Evolutionary conservation across 768 basidiomycete species (phyloP).

Genomic region (Amyloporia xantha): DNA sequence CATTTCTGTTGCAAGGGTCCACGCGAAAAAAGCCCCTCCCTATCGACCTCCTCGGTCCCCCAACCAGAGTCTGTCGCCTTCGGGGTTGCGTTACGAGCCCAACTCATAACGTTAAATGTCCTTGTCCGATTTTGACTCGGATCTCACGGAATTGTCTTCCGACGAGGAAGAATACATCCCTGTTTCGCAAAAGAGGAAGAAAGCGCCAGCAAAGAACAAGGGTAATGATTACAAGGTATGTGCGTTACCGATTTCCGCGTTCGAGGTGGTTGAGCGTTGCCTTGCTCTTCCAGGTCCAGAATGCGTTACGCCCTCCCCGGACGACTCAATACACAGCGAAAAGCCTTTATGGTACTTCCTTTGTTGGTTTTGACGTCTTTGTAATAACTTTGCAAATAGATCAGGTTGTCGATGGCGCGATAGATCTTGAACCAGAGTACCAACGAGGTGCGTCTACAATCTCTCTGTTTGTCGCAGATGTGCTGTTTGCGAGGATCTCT

Average conservation of each 20-base stretch:
- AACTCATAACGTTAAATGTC: neutral
- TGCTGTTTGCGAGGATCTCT: no score
- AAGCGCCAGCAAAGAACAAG: slow-evolving; percentile 21
- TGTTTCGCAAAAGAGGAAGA: slow-evolving; percentile 17
- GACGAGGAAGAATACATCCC: slow-evolving; percentile 33
- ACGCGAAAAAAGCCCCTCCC: no score
- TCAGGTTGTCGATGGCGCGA: slow-evolving; percentile 36
- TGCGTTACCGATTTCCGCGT: neutral
- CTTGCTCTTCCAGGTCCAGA: slow-evolving; percentile 14
- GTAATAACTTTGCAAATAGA: slow-evolving; percentile 26
- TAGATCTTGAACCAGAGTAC: slow-evolving; percentile 60
- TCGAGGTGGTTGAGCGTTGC: slow-evolving; percentile 12
- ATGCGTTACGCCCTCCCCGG: slow-evolving; percentile 32
- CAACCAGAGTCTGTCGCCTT: no score
- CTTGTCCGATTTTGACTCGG: slow-evolving; percentile 36
- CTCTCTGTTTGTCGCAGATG: neutral
- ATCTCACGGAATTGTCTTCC: slow-evolving; percentile 40
- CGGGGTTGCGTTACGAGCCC: no score
- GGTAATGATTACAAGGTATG: slow-evolving; percentile 25
- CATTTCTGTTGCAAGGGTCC: no score
- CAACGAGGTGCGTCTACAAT: slow-evolving; percentile 48
- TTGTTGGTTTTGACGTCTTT: neutral
- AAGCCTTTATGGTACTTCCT: slow-evolving; percentile 36
- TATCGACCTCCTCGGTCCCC: no score
- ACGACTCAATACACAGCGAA: slow-evolving; percentile 36